Conservation (phyloP, 2,329 filamentous ascomycete genomes). For the Malbranchea zuffiana region DNA sequence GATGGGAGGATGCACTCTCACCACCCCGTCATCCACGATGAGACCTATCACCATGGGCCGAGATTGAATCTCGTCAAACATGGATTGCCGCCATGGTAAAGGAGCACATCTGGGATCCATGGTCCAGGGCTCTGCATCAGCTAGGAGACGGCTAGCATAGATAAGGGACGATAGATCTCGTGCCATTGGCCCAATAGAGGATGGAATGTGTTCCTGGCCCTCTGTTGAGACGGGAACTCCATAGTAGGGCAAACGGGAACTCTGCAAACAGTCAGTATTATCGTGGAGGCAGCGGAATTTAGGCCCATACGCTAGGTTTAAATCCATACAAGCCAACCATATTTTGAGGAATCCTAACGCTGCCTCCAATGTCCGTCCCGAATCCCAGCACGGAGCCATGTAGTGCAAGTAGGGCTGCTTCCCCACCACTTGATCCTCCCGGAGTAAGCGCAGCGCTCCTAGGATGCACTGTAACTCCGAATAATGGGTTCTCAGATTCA, state of each 20-base stretch:
- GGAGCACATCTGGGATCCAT: conserved; percentile 45
- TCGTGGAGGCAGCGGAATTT: neutral
- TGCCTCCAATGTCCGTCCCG: conserved; percentile 52
- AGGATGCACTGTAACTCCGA: conserved; percentile 53
- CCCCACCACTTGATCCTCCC: conserved; percentile 58
- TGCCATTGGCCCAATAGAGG: conserved; percentile 52
- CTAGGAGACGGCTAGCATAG: conserved; percentile 39
- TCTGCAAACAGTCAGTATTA: conserved; percentile 3
- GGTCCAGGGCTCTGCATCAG: conserved; percentile 42
- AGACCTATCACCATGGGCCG: conserved; percentile 50
- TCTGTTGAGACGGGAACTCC: conserved; percentile 51
- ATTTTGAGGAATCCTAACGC: conserved; percentile 39
- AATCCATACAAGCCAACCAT: conserved; percentile 42
- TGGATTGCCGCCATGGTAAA: conserved; percentile 43
- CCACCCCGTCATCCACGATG: conserved; percentile 48
- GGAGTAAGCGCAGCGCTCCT: conserved; percentile 52
- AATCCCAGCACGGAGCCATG: conserved; percentile 50
- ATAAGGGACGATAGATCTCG: conserved; percentile 42
- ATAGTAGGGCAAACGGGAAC: conserved; percentile 40
- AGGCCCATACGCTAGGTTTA: conserved; percentile 22
- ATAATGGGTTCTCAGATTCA: conserved; percentile 44
- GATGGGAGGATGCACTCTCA: conserved; percentile 50
- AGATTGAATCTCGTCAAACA: conserved; percentile 33
- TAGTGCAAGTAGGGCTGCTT: conserved; percentile 52
- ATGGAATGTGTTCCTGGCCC: conserved; percentile 53